These are phyloP conservation scores for Dictyostelium intermedium DNA, from an alignment of 78 protist genomes.

Conservation along the genomic window DNA sequence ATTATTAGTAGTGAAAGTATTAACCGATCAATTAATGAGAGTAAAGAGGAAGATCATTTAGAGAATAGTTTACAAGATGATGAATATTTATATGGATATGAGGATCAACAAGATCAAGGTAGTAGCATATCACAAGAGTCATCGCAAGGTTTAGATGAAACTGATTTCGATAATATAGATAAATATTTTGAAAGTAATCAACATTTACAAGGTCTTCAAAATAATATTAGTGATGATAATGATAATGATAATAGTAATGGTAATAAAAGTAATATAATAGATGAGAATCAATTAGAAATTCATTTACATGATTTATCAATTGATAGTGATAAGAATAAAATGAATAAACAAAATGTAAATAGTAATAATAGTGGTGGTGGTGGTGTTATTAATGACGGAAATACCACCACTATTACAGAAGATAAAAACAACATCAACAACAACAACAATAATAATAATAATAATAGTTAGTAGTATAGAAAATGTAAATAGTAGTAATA, in stretches of 20 bases:
- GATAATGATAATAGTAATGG: background rate
- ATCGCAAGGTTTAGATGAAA: slow-evolving; percentile 43
- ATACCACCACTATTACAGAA: no score
- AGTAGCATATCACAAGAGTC: background rate
- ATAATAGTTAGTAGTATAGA: background rate
- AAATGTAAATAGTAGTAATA: background rate
- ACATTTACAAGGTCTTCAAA: background rate
- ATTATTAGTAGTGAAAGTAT: background rate
- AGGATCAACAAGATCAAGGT: background rate
- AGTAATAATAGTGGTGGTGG: background rate
- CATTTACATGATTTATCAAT: background rate
- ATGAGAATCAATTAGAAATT: background rate
- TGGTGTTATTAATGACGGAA: background rate
- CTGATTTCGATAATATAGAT: slow-evolving; percentile 51
- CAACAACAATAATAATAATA: no score
- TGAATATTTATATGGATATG: background rate
- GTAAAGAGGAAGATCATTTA: background rate
- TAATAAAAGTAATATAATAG: background rate
- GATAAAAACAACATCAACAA: no score
- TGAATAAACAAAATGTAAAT: background rate
- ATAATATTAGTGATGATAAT: background rate
- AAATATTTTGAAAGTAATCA: slow-evolving; percentile 3
- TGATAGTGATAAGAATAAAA: background rate
- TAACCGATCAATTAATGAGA: background rate
- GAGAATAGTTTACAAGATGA: background rate